phyloP scores from a whole-genome alignment of 2,329 filamentous ascomycete species.

The Lachnellula subtilissima region DNA sequence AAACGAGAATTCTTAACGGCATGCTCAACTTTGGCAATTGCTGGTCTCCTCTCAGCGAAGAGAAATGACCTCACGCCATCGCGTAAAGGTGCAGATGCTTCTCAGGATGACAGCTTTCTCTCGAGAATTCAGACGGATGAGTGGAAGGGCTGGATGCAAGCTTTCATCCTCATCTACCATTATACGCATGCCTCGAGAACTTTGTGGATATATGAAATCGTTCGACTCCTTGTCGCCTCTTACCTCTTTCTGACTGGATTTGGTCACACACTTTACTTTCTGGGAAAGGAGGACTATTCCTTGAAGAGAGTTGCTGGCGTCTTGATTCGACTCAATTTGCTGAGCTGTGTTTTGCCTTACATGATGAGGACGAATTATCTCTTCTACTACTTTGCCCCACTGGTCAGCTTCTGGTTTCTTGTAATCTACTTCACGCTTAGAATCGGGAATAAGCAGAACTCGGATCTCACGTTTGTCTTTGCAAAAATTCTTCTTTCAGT shows the following conservation, averaged over 20 bases:
- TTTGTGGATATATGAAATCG: slow-evolving; percentile 49
- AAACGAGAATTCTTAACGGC: slow-evolving; percentile 30
- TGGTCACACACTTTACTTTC: slow-evolving; percentile 55
- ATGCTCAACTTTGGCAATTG: slow-evolving; percentile 24
- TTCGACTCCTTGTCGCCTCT: slow-evolving; percentile 49
- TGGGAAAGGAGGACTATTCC: slow-evolving; percentile 53
- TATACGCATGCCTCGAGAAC: slow-evolving; percentile 49
- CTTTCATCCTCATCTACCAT: slow-evolving; percentile 50
- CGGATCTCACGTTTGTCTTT: slow-evolving; percentile 38
- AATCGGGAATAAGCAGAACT: slow-evolving; percentile 39
- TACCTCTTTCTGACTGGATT: slow-evolving; percentile 61
- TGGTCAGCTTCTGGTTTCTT: slow-evolving; percentile 59
- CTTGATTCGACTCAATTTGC: slow-evolving; percentile 52
- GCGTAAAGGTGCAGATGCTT: neutral
- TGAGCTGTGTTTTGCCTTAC: slow-evolving; percentile 49
- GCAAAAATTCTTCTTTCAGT: slow-evolving; percentile 45
- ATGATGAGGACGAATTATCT: slow-evolving; percentile 52
- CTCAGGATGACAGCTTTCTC: slow-evolving; percentile 38
- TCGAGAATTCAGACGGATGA: slow-evolving; percentile 56
- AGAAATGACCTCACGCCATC: slow-evolving; percentile 8
- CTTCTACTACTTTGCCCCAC: slow-evolving; percentile 55
- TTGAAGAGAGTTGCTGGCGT: slow-evolving; percentile 46
- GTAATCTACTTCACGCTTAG: slow-evolving; percentile 50
- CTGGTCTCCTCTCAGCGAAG: slow-evolving; percentile 31
- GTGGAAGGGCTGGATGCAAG: slow-evolving; percentile 64